Base-by-base conservation (phyloP, 2,329 filamentous ascomycete genomes). In the Zelopaecilomyces penicillatus region DNA sequence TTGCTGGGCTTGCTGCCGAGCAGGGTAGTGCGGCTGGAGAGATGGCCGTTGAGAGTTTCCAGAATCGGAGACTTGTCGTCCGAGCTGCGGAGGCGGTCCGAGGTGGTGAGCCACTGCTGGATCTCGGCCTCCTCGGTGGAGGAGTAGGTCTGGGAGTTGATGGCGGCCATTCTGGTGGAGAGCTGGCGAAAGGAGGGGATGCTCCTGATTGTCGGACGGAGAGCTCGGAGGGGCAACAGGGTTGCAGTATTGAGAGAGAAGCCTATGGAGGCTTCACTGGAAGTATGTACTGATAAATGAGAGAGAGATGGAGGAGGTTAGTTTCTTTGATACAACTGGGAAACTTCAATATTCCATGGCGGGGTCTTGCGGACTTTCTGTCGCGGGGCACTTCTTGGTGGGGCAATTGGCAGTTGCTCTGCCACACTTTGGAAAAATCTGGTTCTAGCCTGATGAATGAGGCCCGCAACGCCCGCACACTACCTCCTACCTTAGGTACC, bases 1-100 rank as follows among this genome's bases (percentile, higher is more conserved):
- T 85, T 79, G 55, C 87, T 94, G 43, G 90, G 88, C 73, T 96
- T 96, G 63, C 77, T 77, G 57, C 91, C 91, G 50, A 97, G 82
- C 34, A 96, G 73, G 35, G 90, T 96, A 48, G 90, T 94, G 55
- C 88, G 87, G 54, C 84, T 86, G 46, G 87, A 83, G 50, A 97
- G 82, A 69, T 95, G 88, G 46, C 78, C 75, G 74, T 97, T 95
- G 57, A 97, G 78, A 44, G 82, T 79, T 47, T 83, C 78, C 51
- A 96, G 78, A 49, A 89, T 83, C 51, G 80, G 75, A 30, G 78
- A 73, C 50, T 85, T 78, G 57, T 81, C 74, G 47, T 77, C 71
- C 30, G 75, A 62, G 47, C 65, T 55, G 53, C 61, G 62, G 60
- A 94, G 77, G 53, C 84, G 81, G 49, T 82, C 76, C 36, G 87